These are phyloP conservation scores for Oryza glumipatula DNA, from an alignment of 176 grass and related monocot genomes.

Conservation along the genomic window DNA sequence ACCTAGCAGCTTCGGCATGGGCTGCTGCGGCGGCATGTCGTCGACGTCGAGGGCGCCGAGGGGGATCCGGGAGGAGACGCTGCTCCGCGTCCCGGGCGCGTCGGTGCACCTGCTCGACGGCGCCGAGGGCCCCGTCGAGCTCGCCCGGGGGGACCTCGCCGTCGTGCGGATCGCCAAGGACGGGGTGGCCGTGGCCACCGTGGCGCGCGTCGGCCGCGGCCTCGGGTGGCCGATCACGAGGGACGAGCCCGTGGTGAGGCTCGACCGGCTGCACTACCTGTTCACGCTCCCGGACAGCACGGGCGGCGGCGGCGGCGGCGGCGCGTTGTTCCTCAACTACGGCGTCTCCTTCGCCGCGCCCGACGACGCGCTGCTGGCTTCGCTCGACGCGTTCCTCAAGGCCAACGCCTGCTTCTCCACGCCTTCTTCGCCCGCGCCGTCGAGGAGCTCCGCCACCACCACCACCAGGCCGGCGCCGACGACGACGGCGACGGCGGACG, in stretches of 20 bases:
- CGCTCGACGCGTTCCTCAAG: constrained; percentile 72
- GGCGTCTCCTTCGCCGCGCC: constrained; percentile 69
- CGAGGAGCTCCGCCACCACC: constrained; percentile 11
- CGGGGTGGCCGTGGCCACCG: constrained; percentile 58
- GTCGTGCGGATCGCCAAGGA: constrained; percentile 61
- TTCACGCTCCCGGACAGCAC: constrained; percentile 72
- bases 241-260: constrained; percentile 86
- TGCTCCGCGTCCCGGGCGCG: constrained; percentile 72
- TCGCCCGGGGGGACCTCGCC: constrained; percentile 66
- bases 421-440: constrained; percentile 40
- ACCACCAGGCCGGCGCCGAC: background rate
- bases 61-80: constrained; percentile 59
- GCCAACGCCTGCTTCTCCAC: constrained; percentile 69
- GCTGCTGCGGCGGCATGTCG: constrained; percentile 55
- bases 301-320: constrained; percentile 35
- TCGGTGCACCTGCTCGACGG: constrained; percentile 62
- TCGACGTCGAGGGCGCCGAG: constrained; percentile 34
- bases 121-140: constrained; percentile 53
- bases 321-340: constrained; percentile 81
- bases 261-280: constrained; percentile 82
- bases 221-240: constrained; percentile 86
- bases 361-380: constrained; percentile 43
- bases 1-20: constrained; percentile 41
- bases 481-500: constrained; percentile 45
- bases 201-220: constrained; percentile 65